Conservation (phyloP, 139 green algal genomes). For the Volvox reticuliferus region DNA sequence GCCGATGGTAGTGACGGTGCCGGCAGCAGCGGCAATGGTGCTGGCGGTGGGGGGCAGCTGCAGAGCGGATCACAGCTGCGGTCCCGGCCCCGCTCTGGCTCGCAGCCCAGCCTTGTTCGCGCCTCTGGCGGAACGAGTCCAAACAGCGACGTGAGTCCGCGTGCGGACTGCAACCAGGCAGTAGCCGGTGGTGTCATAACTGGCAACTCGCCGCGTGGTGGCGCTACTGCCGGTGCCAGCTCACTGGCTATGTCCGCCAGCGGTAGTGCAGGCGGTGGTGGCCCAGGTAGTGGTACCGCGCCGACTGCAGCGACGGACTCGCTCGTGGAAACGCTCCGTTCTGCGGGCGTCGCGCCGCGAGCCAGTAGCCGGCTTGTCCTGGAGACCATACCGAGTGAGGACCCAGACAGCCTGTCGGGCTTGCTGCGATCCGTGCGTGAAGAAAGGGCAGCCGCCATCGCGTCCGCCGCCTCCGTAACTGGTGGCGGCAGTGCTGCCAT, state of each 20-base stretch:
- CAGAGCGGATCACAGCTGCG: neutral
- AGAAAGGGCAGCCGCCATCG: neutral
- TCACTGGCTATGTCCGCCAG: neutral
- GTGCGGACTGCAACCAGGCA: no score
- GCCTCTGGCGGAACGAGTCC: neutral
- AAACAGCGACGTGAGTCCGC: neutral
- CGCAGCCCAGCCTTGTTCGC: neutral
- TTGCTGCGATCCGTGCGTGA: slow-evolving; percentile 16
- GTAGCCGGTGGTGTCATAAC: no score
- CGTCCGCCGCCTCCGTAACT: neutral
- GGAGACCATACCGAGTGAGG: slow-evolving; percentile 40
- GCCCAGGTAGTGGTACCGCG: neutral
- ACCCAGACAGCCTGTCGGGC: slow-evolving; percentile 38
- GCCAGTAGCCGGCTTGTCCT: slow-evolving; percentile 4
- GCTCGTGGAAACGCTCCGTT: neutral
- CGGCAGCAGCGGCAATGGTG: neutral
- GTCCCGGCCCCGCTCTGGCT: neutral
- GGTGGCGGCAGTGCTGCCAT: neutral
- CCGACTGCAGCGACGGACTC: neutral
- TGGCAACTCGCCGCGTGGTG: neutral
- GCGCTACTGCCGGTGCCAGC: neutral
- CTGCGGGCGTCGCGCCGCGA: neutral
- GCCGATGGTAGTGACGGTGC: neutral
- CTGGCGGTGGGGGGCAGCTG: neutral
- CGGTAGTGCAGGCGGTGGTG: neutral